Base-by-base conservation (phyloP, 495 filamentous ascomycete species). In the Penicillium arizonense region DNA sequence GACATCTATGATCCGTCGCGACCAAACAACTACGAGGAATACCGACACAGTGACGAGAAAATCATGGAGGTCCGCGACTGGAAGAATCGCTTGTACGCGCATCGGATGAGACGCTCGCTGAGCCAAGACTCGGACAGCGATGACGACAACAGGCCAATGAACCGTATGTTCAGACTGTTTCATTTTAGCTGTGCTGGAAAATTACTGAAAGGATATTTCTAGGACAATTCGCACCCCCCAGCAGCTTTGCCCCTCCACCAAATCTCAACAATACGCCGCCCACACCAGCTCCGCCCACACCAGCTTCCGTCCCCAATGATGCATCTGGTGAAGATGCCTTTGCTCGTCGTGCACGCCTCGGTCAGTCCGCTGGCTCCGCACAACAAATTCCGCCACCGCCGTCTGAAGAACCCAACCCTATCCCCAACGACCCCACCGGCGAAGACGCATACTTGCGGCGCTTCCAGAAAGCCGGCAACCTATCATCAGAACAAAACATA, bases 1-100 rank as follows among this genome's bases (percentile, higher is more conserved):
- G 92, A 96, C 64, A 84, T 92, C 39, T 97, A 96, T 61, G 93
- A 96, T 60, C 88, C 90, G 0, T 78, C 87, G 3, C 72, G 87
- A 18, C 93, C 93, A 1, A 96, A 91, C 36, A 89, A 83, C 49
- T 91, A 93, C 52, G 85, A 91, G 41, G 88, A 96, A 65, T 97
- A 96, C 63, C 82, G 88, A 41, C 76, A 85, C 34, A 93, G 90
- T 55, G 91, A 96, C 28, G 93, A 96, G 67, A 86, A 87, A 57
- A 81, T 91, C 37, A 65, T 77, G 0, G 89, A 94, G 67, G 80
- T 92, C 16, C 77, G 83, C 34, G 91, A 96, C 50, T 97, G 93
- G 93, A 95, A 95, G 61, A 87, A 87, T 21, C 71, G 85, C 23
- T 74, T 96, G 20, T 95, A 95, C 67, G 85, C 86, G 16, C 89